Conservation (phyloP, 2,329 filamentous ascomycete species). For the Colletotrichum sp. region DNA sequence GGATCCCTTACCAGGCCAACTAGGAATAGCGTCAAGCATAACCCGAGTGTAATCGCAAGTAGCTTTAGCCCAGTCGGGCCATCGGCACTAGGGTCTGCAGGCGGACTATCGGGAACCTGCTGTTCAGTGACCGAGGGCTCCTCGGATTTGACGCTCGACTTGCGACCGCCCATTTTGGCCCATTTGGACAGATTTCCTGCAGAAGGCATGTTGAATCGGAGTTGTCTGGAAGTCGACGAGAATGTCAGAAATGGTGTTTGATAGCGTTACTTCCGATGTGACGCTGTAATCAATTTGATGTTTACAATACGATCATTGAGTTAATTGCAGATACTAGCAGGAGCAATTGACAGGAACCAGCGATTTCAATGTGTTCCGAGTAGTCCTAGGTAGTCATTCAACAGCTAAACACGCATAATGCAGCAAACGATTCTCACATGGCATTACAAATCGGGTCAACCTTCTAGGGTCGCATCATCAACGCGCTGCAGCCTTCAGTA, state of each 20-base stretch:
- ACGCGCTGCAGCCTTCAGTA: neutral
- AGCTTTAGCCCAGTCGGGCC: neutral
- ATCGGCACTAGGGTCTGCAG: neutral
- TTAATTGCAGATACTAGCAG: neutral
- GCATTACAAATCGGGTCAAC: neutral
- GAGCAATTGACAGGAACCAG: neutral
- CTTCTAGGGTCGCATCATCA: neutral
- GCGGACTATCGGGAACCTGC: neutral
- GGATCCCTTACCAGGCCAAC: neutral
- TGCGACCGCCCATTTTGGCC: neutral
- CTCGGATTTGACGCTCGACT: neutral
- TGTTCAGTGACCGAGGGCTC: neutral
- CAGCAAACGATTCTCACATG: neutral
- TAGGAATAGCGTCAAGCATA: constrained; percentile 7
- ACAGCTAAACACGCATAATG: neutral
- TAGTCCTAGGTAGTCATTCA: neutral
- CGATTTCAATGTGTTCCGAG: neutral
- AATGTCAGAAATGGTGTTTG: neutral
- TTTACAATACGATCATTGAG: neutral
- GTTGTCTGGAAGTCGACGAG: neutral
- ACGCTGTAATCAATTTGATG: neutral
- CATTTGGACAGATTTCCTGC: neutral
- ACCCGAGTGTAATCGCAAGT: neutral
- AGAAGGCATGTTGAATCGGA: neutral
- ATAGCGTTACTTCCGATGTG: neutral